These are phyloP conservation scores for Chalciporus sphaerocephalus DNA, from an alignment of 768 basidiomycete genomes.

Conservation along the genomic window DNA sequence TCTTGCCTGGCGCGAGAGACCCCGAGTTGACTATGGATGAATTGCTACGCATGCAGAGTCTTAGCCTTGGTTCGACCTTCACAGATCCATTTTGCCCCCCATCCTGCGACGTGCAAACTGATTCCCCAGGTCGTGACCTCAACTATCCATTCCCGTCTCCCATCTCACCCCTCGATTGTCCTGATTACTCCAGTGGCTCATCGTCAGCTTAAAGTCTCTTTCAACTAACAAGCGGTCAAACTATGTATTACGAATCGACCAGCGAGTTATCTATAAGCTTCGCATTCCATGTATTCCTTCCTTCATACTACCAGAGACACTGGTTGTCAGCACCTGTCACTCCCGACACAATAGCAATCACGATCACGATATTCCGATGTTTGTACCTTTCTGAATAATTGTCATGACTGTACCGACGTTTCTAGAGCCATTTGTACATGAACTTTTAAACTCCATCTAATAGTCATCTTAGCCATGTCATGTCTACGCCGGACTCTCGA, in stretches of 20 bases:
- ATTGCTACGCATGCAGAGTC: slow-evolving; percentile 11
- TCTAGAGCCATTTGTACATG: background rate
- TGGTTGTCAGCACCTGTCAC: background rate
- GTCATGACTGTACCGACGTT: background rate
- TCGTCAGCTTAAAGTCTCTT: slow-evolving; percentile 7
- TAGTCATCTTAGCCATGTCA: background rate
- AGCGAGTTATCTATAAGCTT: background rate
- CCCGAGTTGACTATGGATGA: slow-evolving; percentile 5
- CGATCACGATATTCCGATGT: background rate
- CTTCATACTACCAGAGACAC: background rate
- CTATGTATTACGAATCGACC: background rate
- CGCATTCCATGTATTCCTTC: background rate
- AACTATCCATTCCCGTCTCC: background rate
- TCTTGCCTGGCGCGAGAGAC: background rate
- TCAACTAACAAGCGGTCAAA: slow-evolving; percentile 1
- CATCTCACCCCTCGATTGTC: slow-evolving; percentile 21
- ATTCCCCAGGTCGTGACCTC: background rate
- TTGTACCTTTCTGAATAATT: background rate
- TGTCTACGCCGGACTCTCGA: background rate
- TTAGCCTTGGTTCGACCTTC: slow-evolving; percentile 18
- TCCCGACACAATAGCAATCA: background rate
- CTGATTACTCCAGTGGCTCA: slow-evolving; percentile 8
- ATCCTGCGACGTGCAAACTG: background rate
- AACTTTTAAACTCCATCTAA: background rate
- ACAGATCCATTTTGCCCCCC: slow-evolving; percentile 22